Evolutionary conservation across 805 yeast species (phyloP).

Genomic region (Starmerella vaccinii): DNA sequence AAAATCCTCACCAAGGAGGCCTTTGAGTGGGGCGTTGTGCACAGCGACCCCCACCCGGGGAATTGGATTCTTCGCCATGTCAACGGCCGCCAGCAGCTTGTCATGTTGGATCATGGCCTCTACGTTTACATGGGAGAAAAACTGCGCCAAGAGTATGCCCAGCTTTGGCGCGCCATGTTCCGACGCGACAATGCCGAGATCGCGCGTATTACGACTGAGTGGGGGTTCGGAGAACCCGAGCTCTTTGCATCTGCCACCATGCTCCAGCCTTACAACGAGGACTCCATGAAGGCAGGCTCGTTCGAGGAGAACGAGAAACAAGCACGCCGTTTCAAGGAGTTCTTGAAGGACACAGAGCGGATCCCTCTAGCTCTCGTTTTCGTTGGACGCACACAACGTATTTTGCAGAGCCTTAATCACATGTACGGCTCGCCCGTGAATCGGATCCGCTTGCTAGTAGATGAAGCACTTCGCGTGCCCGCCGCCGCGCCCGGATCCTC

Average conservation of each 20-base stretch:
- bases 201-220: conserved; percentile 39
- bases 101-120: conserved; percentile 66
- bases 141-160: conserved; percentile 47
- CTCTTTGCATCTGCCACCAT: conserved; percentile 48
- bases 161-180: conserved; percentile 55
- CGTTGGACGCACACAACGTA: conserved; percentile 60
- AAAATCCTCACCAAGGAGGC: conserved; percentile 47
- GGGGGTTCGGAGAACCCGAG: conserved; percentile 66
- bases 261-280: conserved; percentile 38
- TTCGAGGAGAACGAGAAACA: conserved; percentile 38
- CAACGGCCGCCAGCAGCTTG: conserved; percentile 37
- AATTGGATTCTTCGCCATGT: conserved; percentile 46
- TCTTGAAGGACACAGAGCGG: conserved; percentile 51
- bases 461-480: conserved; percentile 37
- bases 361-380: conserved; percentile 60
- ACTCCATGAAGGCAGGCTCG: conserved; percentile 29
- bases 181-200: conserved; percentile 42
- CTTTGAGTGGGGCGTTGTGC: conserved; percentile 57
- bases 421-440: conserved; percentile 64
- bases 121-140: conserved; percentile 45
- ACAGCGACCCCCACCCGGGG: conserved; percentile 77
- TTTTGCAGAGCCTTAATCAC: conserved; percentile 60
- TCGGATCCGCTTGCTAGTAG: conserved; percentile 52
- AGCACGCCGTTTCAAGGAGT: conserved; percentile 42
- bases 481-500: neutral